These are phyloP conservation scores for Volutella citrinella DNA, from an alignment of 2,329 filamentous ascomycete species.

Conservation along the genomic window DNA sequence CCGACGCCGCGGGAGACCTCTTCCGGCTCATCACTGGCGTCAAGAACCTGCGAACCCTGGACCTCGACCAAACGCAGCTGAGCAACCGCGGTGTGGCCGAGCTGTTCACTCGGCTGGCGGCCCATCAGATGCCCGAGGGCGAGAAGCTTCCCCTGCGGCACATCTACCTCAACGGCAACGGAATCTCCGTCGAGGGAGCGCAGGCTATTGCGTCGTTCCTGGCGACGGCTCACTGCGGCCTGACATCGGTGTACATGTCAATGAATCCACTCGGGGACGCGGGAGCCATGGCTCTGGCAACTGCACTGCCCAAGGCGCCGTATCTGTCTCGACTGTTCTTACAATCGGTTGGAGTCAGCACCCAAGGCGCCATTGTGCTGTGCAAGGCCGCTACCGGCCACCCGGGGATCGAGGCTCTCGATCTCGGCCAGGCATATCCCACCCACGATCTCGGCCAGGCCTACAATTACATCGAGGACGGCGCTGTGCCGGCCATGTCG, in stretches of 20 bases:
- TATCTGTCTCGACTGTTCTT: conserved; percentile 36
- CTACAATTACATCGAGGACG: conserved; percentile 46
- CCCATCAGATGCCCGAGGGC: conserved; percentile 25
- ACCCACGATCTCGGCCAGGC: conserved; percentile 43
- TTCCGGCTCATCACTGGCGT: conserved; percentile 42
- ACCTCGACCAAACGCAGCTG: conserved; percentile 52
- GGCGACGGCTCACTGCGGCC: conserved; percentile 27
- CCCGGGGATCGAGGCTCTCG: conserved; percentile 34
- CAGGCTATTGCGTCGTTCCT: conserved; percentile 32
- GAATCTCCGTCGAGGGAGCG: conserved; percentile 29
- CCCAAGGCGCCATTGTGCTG: conserved; percentile 35
- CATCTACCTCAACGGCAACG: conserved; percentile 36
- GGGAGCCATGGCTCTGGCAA: conserved; percentile 28
- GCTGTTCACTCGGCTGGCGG: conserved; percentile 39
- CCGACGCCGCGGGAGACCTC: conserved; percentile 36
- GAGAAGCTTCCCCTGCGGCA: conserved; percentile 30
- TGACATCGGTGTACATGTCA: conserved; percentile 37
- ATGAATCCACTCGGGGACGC: conserved; percentile 35
- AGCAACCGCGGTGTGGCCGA: conserved; percentile 43
- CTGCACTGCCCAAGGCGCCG: conserved; percentile 29
- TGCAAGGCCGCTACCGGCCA: conserved; percentile 35
- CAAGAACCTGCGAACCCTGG: conserved; percentile 44
- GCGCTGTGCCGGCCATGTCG: conserved; percentile 29
- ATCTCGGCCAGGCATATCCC: conserved; percentile 45
- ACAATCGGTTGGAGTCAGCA: conserved; percentile 42